Evolutionary conservation across 441 rosid species (phyloP), one percentile per base, ranked within the genome.

Genomic region (Adansonia grandidieri): DNA sequence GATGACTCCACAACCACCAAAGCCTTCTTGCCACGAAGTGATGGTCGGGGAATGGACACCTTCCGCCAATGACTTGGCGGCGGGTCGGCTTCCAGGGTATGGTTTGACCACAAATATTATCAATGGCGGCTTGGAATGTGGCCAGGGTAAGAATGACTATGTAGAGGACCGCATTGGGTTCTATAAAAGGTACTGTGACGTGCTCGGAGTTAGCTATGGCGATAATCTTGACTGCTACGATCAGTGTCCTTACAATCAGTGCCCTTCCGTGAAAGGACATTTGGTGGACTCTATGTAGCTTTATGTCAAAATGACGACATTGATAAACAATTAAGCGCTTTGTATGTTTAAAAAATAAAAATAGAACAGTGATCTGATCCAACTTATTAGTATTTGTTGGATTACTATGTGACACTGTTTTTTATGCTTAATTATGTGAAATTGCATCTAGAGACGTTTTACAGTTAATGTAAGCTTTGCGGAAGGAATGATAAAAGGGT

Each of bases 1-100:
- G 92, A 89, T 85, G 92, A 87, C 89, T 4, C 65, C 84, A 5
- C 91, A 84, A 24, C 3, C 78, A 1, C 85, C 84, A 0, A 87
- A 86, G 63, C 92, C 89, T 2, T 87, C 89, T 0, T 83, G 88
- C 85, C 91, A 89, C 24, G 56, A 84, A 8, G 28, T 57, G 10
- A 57, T 57, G 3, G 1, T 2, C 1, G 62, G 62, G 19, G 10
- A 1, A 17, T 57, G 62, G 62, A 2, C 10, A 13, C 54, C 54
- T 50, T 11, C 54, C 5, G 62, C 2, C 1, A 1, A 3, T 6
- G 62, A 57, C 54, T 1, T 11, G 13, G 15, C 2, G 3, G 15
- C 15, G 2, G 28, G 13, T 57, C 10, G 22, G 9, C 28, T 57
- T 19, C 28, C 10, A 13, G 64, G 64, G 37, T 60, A 20, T 9